A percentile compares a stretch with the other conserved stretches of the same genome.
phyloP scores from a whole-genome alignment of 192 early-diverging fungal species.

The Podila epicladia region DNA sequence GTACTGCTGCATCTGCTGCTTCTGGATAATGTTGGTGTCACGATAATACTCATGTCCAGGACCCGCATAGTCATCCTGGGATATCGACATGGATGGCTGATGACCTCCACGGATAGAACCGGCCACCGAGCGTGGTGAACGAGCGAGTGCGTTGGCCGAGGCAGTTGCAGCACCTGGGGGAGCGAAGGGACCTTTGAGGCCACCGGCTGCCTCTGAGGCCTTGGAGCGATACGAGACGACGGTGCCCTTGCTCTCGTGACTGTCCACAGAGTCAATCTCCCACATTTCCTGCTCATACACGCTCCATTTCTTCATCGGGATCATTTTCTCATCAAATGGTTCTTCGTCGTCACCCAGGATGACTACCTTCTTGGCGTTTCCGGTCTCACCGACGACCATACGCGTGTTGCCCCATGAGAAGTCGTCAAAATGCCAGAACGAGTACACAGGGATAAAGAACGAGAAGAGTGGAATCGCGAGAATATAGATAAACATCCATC shows the following conservation, averaged over 20 bases:
- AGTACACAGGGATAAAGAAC: slow-evolving; percentile 91
- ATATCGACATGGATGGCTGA: slow-evolving; percentile 1
- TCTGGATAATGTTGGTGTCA: slow-evolving; percentile 36
- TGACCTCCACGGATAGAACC: slow-evolving; percentile 11
- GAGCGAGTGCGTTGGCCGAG: background rate
- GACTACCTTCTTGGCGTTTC: slow-evolving; percentile 64
- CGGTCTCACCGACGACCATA: slow-evolving; percentile 78
- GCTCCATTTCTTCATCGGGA: slow-evolving; percentile 89
- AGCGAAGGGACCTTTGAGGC: background rate
- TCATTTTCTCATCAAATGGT: slow-evolving; percentile 86
- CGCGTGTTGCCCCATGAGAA: slow-evolving; percentile 99
- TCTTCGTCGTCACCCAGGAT: slow-evolving; percentile 79
- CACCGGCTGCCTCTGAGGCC: slow-evolving; percentile 18
- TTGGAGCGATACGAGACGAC: slow-evolving; percentile 51
- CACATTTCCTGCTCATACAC: slow-evolving; percentile 86
- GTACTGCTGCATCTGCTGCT: slow-evolving; percentile 35
- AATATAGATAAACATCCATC: slow-evolving; percentile 90
- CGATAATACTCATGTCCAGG: slow-evolving; percentile 33
- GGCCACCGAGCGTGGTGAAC: slow-evolving; percentile 3
- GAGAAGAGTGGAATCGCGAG: slow-evolving; percentile 92
- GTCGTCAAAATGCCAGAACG: slow-evolving; percentile 99
- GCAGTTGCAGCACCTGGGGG: background rate
- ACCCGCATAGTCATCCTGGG: slow-evolving; percentile 27
- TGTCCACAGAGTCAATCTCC: slow-evolving; percentile 66
- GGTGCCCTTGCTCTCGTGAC: slow-evolving; percentile 60